Percentiles rank a stretch among this genome's conserved stretches.
Conservation (phyloP, 1,284 basidiomycete species). For the Sphagnurus paluster region DNA sequence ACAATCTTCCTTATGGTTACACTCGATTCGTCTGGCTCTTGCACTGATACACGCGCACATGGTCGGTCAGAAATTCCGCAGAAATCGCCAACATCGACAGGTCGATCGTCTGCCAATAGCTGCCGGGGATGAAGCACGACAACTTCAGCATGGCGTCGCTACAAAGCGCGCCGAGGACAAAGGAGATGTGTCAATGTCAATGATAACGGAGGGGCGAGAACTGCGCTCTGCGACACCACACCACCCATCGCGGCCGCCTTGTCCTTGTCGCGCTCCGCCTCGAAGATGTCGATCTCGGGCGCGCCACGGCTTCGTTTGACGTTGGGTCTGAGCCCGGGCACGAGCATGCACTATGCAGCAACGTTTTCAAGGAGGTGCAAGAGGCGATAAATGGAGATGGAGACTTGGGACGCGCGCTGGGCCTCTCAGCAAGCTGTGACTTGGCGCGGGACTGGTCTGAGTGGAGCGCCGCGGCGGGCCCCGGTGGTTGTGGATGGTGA, state of each 20-base stretch:
- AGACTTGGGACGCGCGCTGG: slow-evolving; percentile 59
- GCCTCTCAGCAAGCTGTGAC: slow-evolving; percentile 69
- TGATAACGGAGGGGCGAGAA: slow-evolving; percentile 67
- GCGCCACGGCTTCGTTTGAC: slow-evolving; percentile 57
- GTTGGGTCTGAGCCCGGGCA: slow-evolving; percentile 43
- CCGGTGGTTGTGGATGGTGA: slow-evolving; percentile 76
- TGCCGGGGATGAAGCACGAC: too few relatives aligned
- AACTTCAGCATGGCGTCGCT: too few relatives aligned
- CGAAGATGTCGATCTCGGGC: slow-evolving; percentile 84
- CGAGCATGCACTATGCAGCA: slow-evolving; percentile 36
- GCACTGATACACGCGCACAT: slow-evolving; percentile 72
- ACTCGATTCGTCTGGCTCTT: slow-evolving; percentile 55
- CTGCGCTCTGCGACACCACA: slow-evolving; percentile 61
- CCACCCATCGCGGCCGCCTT: slow-evolving; percentile 46
- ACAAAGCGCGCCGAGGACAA: too few relatives aligned
- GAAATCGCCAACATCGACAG: slow-evolving; percentile 60
- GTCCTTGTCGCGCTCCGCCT: slow-evolving; percentile 69
- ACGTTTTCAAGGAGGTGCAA: slow-evolving; percentile 32
- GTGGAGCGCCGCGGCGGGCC: slow-evolving; percentile 54
- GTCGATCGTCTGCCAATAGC: slow-evolving; percentile 48
- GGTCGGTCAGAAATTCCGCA: slow-evolving; percentile 64
- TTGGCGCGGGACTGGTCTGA: slow-evolving; percentile 44
- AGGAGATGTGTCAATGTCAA: slow-evolving; percentile 48
- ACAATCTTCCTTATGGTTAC: slow-evolving; percentile 48
- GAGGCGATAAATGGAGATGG: slow-evolving; percentile 28